Percentiles rank a stretch among this genome's conserved stretches.
phyloP scores from a whole-genome alignment of 2,329 filamentous ascomycete species.

The Triangularia setosa region DNA sequence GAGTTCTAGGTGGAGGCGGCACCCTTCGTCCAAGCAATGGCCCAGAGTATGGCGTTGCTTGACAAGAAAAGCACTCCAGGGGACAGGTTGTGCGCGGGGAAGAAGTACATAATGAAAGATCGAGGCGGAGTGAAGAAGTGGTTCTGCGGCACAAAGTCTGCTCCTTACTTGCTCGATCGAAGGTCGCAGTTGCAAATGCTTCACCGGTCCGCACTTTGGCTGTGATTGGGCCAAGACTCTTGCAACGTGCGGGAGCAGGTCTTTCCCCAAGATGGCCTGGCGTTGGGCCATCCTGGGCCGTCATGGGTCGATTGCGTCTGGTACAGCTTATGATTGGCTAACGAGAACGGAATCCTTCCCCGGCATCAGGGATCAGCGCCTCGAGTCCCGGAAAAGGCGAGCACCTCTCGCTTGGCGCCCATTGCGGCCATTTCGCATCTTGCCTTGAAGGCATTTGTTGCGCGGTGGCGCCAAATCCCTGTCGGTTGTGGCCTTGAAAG shows the following conservation, averaged over 20 bases:
- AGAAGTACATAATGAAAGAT: neutral
- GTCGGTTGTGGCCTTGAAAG: neutral
- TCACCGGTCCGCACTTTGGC: neutral
- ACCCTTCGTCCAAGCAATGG: neutral
- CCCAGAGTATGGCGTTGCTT: neutral
- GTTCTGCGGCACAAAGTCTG: constrained; percentile 2
- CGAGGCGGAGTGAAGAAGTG: neutral
- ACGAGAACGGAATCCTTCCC: neutral
- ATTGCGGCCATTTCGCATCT: neutral
- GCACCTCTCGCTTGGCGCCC: neutral
- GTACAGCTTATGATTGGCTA: neutral
- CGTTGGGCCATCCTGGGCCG: neutral
- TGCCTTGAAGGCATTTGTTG: neutral
- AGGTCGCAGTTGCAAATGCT: neutral
- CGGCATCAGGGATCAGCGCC: constrained; percentile 44
- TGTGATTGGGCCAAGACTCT: neutral
- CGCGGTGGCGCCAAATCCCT: neutral
- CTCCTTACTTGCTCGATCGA: neutral
- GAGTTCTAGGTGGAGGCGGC: neutral
- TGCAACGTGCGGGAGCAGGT: neutral
- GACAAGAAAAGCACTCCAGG: neutral
- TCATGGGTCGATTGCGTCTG: neutral
- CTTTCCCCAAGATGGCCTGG: neutral
- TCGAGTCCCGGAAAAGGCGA: neutral
- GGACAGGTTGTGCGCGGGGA: neutral